phyloP scores from a whole-genome alignment of 257 asterid species.

The Nicotiana attenuata region DNA sequence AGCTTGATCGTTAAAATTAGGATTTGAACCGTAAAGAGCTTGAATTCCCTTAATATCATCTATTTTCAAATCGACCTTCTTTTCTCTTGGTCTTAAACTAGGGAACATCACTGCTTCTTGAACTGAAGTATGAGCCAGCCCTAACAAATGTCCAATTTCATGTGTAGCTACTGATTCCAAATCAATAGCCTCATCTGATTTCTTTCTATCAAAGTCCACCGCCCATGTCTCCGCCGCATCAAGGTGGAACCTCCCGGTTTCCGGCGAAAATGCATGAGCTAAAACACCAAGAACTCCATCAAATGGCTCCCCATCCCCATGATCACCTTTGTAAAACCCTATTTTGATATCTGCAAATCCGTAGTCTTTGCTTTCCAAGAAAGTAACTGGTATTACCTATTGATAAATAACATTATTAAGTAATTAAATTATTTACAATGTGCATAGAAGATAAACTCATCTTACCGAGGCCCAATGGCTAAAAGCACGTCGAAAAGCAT shows the following conservation, averaged over 20 bases:
- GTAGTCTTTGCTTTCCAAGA: constrained; percentile 51
- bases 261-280: constrained; percentile 88
- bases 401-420: not conserved
- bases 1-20: constrained; percentile 46
- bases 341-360: constrained; percentile 60
- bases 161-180: constrained; percentile 92
- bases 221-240: constrained; percentile 95
- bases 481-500: constrained; percentile 50
- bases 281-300: constrained; percentile 76
- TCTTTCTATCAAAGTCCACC: constrained; percentile 51
- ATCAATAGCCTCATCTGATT: constrained; percentile 56
- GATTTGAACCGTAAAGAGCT: constrained; percentile 72
- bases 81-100: constrained; percentile 57
- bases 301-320: constrained; percentile 84
- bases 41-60: constrained; percentile 78
- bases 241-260: constrained; percentile 75
- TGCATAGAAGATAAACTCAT: no score
- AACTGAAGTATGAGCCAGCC: constrained; percentile 54
- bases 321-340: constrained; percentile 70
- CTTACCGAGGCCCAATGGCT: constrained; percentile 60
- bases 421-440: not conserved
- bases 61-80: constrained; percentile 45
- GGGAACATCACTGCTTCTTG: constrained; percentile 87
- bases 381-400: constrained; percentile 34
- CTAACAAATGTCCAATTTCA: constrained; percentile 82